phyloP scores from a whole-genome alignment of 306 rosid genomes.

The Quercus glauca region DNA sequence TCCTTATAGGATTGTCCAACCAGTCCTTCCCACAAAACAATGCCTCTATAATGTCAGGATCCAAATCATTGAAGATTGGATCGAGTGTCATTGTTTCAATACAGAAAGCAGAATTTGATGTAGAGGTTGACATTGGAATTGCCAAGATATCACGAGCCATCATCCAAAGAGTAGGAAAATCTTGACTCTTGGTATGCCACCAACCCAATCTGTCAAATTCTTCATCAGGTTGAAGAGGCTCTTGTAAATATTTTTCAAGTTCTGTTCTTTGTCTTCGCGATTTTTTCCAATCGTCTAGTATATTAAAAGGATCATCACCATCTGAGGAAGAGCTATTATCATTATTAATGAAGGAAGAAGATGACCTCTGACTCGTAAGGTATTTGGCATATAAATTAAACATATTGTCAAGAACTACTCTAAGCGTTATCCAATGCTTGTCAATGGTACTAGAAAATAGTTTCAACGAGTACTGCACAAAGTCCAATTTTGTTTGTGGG shows the following conservation, averaged over 20 bases:
- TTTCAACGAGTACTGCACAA: not conserved
- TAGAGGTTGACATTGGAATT: not conserved
- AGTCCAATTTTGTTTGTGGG: not conserved
- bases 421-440: too few relatives aligned
- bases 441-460: too few relatives aligned
- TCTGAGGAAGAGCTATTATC: not conserved
- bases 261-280: not conserved
- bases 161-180: too few relatives aligned
- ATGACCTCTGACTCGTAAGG: not conserved
- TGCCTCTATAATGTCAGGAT: not conserved
- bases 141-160: too few relatives aligned
- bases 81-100: not conserved
- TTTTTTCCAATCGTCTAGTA: fast-evolving
- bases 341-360: not conserved
- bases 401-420: too few relatives aligned
- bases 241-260: not conserved
- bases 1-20: too few relatives aligned
- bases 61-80: not conserved
- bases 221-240: fast-evolving
- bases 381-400: not conserved
- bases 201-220: too few relatives aligned
- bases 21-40: too few relatives aligned
- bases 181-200: too few relatives aligned
- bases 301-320: not conserved
- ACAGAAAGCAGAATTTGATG: not conserved